Evolutionary conservation across 2,329 filamentous ascomycete species (phyloP), one percentile per base, ranked within the genome.

Genomic region (Aspergillus pseudoterreus): DNA sequence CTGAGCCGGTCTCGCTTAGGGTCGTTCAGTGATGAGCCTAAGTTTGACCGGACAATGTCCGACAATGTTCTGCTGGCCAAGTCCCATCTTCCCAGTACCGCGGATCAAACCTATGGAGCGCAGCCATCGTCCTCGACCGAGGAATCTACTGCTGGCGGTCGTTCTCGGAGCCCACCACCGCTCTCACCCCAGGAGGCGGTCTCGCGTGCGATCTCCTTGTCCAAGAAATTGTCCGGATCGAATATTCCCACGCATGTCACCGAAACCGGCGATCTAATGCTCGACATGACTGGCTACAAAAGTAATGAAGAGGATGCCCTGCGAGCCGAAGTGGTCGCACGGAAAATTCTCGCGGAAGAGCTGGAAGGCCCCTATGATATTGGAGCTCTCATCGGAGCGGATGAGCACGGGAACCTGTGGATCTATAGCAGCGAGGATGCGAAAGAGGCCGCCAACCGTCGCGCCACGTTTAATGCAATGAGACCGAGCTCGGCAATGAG

Each of bases 341-440:
- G 94, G 19, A 94, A 92, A 68, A 90, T 99, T 46, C 80, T 99
- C 11, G 86, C 91, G 0, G 91, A 99, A 66, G 92, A 97, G 71
- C 75, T 97, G 12, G 89, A 96, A 63, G 94, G 92, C 19, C 91
- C 92, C 66, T 96, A 96, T 69, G 94, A 99, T 67, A 95, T 99
- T 62, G 94, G 94, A 5, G 87, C 92, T 2, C 79, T 99, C 27
- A 96, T 99, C 62, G 94, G 92, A 11, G 92, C 94, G 42, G 94
- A 99, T 66, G 91, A 95, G 65, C 85, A 94, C 53, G 94, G 94
- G 6, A 99, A 99, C 63, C 79, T 99, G n/a, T 97, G 94, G 92
- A 97, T 99, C 59, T 99, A 99, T 75, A 94, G 91, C 73, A 97
- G 92, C 63, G 92, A 97, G 70, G 92, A 96, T 65, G 91, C 94